phyloP scores from a whole-genome alignment of 2,329 filamentous ascomycete genomes.

The Tothia fuscella region DNA sequence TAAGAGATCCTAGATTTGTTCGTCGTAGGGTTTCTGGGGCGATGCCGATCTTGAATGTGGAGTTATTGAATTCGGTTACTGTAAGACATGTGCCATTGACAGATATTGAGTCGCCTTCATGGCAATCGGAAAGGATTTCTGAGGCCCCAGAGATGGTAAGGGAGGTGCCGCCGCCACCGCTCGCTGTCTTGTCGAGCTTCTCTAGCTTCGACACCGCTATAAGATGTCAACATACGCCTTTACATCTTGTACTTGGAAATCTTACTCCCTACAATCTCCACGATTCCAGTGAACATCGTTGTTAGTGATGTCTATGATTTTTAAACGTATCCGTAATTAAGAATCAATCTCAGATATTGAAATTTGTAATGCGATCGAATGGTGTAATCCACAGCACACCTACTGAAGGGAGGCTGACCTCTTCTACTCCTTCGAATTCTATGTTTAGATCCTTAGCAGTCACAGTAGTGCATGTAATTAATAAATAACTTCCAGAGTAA shows the following conservation, averaged over 20 bases:
- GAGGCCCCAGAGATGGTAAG: conserved; percentile 70
- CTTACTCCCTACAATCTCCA: conserved; percentile 86
- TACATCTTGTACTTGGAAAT: conserved; percentile 14
- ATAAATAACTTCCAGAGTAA: too few species aligned
- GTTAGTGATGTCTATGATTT: background rate
- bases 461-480: too few species aligned
- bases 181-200: conserved; percentile 59
- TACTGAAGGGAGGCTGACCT: too few species aligned
- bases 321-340: too few species aligned
- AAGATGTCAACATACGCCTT: conserved; percentile 13
- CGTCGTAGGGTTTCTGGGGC: conserved; percentile 91
- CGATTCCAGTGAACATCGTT: conserved; percentile 89
- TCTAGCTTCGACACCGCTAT: conserved; percentile 74
- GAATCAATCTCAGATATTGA: too few species aligned
- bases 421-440: too few species aligned
- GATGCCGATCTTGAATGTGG: conserved; percentile 77
- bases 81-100: conserved; percentile 96
- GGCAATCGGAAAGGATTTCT: conserved; percentile 68
- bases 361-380: too few species aligned
- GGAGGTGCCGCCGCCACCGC: conserved; percentile 69
- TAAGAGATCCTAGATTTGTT: conserved; percentile 78
- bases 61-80: conserved; percentile 57
- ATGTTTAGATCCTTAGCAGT: too few species aligned
- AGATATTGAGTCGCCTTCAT: conserved; percentile 85
- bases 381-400: too few species aligned